Evolutionary conservation across 805 yeast species (phyloP), one percentile per base, ranked within the genome.

Genomic region (Candida schatavii): DNA sequence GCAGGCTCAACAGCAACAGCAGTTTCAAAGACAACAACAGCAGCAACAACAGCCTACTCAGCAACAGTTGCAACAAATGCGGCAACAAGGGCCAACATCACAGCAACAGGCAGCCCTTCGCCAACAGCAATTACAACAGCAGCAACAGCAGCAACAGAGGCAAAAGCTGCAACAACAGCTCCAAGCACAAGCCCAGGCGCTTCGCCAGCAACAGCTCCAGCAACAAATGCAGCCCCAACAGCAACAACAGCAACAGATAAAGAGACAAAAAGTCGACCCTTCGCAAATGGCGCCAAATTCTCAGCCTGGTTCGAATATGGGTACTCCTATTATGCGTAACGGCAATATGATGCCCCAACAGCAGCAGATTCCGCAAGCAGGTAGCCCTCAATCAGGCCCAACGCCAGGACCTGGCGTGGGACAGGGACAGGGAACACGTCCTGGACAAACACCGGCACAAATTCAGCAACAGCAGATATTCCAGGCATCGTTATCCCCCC

Each of bases 401-500:
- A 55, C 46, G 34, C 60, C 50, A 25, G 62, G 43, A 25, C 48
- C 50, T 54, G 55, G 46, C 34, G 57, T 49, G 19, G 63, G 45
- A 26, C 49, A 51, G 53, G 56, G 46, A 36, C 59, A 50, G 21
- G 62, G 19, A 15, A 7, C 7, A 56, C 15, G 35, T 17, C 21
- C 35, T 31, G 29, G 61, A 54, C 51, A 47, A 28, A 42, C 59
- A 1, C 46, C 58, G n/a, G 57, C 56, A 37, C 73, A 66, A 44
- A 71, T 65, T 39, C 73, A 68, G 39, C 74, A 70, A 40, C 74
- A 70, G 48, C 74, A 70, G 44, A 64, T 70, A n/a, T 69, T 70
- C 63, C 74, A 66, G 39, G 61, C 50, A 44, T 54, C 70, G 9
- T 57, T 70, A 35, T 51, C 66, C 3, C 66, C 72, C 1, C 68